Evolutionary conservation across 805 yeast species (phyloP).

Genomic region (Cyberlindnera americana): DNA sequence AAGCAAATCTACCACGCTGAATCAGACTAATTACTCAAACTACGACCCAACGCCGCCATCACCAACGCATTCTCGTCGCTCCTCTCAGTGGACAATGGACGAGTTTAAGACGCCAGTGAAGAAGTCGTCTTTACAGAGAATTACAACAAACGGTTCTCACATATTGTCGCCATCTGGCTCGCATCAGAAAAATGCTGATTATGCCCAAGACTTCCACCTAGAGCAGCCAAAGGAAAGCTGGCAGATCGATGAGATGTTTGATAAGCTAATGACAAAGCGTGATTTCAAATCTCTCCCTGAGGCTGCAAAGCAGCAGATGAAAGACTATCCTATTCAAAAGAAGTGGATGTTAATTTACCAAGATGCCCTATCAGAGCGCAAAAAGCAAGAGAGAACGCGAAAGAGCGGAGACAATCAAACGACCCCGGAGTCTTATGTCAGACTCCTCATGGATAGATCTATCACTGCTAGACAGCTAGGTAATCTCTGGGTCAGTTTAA

Average conservation of each 20-base stretch:
- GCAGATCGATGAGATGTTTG: constrained; percentile 71
- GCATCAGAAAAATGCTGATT: constrained; percentile 6
- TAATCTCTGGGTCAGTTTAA: constrained; percentile 83
- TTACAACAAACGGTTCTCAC: constrained; percentile 23
- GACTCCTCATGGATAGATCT: constrained; percentile 64
- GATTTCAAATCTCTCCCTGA: constrained; percentile 70
- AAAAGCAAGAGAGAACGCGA: constrained; percentile 43
- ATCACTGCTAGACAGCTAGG: constrained; percentile 70
- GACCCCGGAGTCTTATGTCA: constrained; percentile 73
- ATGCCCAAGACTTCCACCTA: constrained; percentile 29
- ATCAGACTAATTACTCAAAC: constrained; percentile 19
- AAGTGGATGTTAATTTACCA: constrained; percentile 92
- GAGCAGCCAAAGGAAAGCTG: constrained; percentile 66
- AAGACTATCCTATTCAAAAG: constrained; percentile 66
- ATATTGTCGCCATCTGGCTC: constrained; percentile 26
- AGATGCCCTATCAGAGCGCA: constrained; percentile 74
- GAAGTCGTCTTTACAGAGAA: constrained; percentile 22
- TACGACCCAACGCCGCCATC: constrained; percentile 25
- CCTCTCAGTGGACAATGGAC: constrained; percentile 24
- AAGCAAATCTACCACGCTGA: constrained; percentile 26
- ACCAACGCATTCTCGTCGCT: constrained; percentile 27
- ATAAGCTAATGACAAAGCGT: constrained; percentile 76
- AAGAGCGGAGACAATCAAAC: constrained; percentile 25
- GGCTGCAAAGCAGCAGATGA: constrained; percentile 73
- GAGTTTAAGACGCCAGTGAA: constrained; percentile 22